Percentiles rank a stretch among this genome's conserved stretches.
phyloP scores from a whole-genome alignment of 2,329 filamentous ascomycete genomes.

The Leptoxyphium fumago region DNA sequence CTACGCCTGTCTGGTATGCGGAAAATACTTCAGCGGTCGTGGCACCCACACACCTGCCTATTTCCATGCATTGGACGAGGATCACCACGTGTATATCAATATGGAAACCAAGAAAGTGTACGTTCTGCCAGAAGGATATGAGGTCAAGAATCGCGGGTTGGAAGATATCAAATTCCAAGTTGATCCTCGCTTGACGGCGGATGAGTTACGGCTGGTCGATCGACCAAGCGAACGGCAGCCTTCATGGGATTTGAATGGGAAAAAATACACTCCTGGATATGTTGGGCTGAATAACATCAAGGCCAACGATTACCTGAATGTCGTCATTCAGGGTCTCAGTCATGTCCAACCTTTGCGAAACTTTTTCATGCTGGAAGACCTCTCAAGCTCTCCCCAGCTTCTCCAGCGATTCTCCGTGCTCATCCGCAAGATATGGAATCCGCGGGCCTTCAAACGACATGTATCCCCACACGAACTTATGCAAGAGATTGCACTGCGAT shows the following conservation, averaged over 20 bases:
- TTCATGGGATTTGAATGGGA: slow-evolving; percentile 65
- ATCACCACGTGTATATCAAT: slow-evolving; percentile 96
- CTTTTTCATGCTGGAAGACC: slow-evolving; percentile 77
- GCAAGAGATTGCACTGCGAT: slow-evolving; percentile 81
- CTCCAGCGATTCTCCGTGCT: slow-evolving; percentile 78
- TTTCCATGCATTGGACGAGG: slow-evolving; percentile 88
- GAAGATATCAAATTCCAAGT: slow-evolving; percentile 98
- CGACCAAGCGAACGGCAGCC: slow-evolving; percentile 36
- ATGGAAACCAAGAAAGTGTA: slow-evolving; percentile 87
- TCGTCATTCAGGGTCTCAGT: slow-evolving; percentile 77
- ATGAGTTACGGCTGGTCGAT: slow-evolving; percentile 70
- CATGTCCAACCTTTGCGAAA: slow-evolving; percentile 84
- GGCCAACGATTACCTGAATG: slow-evolving; percentile 96
- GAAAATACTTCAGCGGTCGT: slow-evolving; percentile 92
- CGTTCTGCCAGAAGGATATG: slow-evolving; percentile 89
- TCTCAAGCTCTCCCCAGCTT: slow-evolving; percentile 60
- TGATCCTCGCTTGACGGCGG: slow-evolving; percentile 69
- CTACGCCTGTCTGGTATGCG: slow-evolving; percentile 92
- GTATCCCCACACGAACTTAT: slow-evolving; percentile 95
- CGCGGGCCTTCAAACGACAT: slow-evolving; percentile 87
- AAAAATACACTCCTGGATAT: slow-evolving; percentile 82
- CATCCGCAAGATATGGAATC: slow-evolving; percentile 95
- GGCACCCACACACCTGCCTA: slow-evolving; percentile 93
- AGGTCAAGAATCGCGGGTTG: slow-evolving; percentile 83
- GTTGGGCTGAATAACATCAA: slow-evolving; percentile 99